These are phyloP conservation scores for Ceriops tagal DNA, from an alignment of 345 rosid genomes.

Conservation along the genomic window DNA sequence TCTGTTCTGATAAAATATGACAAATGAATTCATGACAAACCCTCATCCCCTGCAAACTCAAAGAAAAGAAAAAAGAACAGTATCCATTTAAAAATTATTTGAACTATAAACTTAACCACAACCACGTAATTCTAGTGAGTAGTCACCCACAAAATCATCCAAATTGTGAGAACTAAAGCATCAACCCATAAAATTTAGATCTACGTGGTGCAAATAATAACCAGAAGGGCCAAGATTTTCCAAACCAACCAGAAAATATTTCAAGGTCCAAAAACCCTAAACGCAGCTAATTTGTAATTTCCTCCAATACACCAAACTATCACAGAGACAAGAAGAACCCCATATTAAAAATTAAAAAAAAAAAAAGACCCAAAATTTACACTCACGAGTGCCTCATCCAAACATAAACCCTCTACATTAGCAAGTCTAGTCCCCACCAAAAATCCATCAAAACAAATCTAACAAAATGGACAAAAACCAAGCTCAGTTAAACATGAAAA, in stretches of 20 bases:
- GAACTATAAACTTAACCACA: not conserved
- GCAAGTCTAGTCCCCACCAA: too few relatives aligned
- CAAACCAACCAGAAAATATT: not conserved
- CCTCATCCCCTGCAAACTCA: too few relatives aligned
- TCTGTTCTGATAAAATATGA: too few relatives aligned
- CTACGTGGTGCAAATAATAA: not conserved
- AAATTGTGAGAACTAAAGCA: not conserved
- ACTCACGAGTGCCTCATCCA: not conserved
- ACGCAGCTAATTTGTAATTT: not conserved
- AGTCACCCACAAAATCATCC: not conserved
- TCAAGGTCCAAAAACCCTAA: conserved; percentile 1
- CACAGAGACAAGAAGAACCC: not conserved
- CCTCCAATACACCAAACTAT: not conserved
- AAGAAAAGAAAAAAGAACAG: not conserved
- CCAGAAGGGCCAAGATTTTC: too few relatives aligned
- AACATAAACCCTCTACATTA: too few relatives aligned
- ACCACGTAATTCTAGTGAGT: not conserved
- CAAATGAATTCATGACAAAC: not conserved
- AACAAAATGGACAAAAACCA: not conserved
- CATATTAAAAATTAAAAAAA: not conserved
- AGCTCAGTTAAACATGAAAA: not conserved
- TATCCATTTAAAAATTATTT: not conserved
- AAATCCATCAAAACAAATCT: not conserved
- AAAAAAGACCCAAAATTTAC: conserved; percentile 10
- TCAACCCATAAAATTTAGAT: not conserved